These are phyloP conservation scores for Leccinum fallax DNA, from an alignment of 1,284 basidiomycete genomes.

Conservation along the genomic window DNA sequence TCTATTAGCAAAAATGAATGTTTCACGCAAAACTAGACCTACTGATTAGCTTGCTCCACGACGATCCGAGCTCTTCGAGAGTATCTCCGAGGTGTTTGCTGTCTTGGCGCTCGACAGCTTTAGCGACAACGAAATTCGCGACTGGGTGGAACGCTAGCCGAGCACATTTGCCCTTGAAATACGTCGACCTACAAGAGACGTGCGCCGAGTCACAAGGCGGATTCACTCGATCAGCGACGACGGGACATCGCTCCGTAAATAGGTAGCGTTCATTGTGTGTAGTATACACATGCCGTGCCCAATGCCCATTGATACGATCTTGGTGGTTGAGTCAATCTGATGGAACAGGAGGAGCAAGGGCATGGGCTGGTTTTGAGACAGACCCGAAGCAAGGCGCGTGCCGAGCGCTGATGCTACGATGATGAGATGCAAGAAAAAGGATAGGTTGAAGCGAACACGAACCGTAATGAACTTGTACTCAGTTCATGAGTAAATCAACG, in stretches of 20 bases:
- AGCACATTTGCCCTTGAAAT: constrained; percentile 73
- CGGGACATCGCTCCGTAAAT: background rate
- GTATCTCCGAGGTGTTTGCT: constrained; percentile 59
- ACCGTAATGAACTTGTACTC: background rate
- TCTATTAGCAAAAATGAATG: constrained; percentile 3
- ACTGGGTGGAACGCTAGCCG: constrained; percentile 83
- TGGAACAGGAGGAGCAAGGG: no score
- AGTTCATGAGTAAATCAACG: background rate
- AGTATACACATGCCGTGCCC: background rate
- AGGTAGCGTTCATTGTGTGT: constrained; percentile 2
- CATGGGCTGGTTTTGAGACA: background rate
- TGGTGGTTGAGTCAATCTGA: no score
- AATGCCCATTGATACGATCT: no score
- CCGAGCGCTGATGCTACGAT: constrained; percentile 4
- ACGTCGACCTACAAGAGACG: constrained; percentile 64
- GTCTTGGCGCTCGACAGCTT: constrained; percentile 65
- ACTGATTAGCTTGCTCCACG: constrained; percentile 54
- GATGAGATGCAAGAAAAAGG: background rate
- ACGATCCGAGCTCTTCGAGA: constrained; percentile 56
- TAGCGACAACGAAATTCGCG: constrained; percentile 89
- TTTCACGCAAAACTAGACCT: constrained; percentile 41
- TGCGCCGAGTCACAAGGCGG: background rate
- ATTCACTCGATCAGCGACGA: constrained; percentile 2
- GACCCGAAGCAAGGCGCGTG: constrained; percentile 1
- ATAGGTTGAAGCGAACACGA: background rate